These are phyloP conservation scores for Boechera stricta DNA, from an alignment of 345 rosid genomes.

Conservation along the genomic window DNA sequence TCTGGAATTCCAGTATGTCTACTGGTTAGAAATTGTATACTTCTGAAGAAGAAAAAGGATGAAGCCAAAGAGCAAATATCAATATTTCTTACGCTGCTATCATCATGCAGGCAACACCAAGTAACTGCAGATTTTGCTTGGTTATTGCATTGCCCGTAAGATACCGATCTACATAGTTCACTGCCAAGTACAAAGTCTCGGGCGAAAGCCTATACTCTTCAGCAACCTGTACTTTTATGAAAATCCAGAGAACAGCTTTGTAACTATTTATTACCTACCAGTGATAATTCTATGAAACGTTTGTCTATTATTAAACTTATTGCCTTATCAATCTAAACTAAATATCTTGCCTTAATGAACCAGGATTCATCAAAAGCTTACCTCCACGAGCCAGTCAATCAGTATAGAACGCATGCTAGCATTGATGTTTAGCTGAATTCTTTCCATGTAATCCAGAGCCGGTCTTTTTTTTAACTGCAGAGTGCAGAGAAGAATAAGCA, in stretches of 20 bases:
- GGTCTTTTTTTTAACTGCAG: constrained; percentile 51
- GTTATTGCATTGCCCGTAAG: constrained; percentile 82
- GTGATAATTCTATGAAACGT: not conserved
- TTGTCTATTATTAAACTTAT: not conserved
- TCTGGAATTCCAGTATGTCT: constrained; percentile 47
- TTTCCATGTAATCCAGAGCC: constrained; percentile 54
- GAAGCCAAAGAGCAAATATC: not conserved
- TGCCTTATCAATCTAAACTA: constrained; percentile 13
- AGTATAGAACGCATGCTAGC: constrained; percentile 56
- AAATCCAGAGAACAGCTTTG: constrained; percentile 3
- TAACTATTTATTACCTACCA: constrained; percentile 2
- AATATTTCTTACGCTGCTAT: constrained; percentile 76
- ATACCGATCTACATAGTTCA: constrained; percentile 90
- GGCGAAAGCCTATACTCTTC: constrained; percentile 96
- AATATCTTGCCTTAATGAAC: not conserved
- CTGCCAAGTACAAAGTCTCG: constrained; percentile 81
- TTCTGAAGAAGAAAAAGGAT: not conserved
- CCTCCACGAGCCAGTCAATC: constrained; percentile 65
- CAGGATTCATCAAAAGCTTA: constrained; percentile 34
- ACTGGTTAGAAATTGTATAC: constrained; percentile 15
- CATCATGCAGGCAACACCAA: constrained; percentile 96
- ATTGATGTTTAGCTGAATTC: constrained; percentile 49
- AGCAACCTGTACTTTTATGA: constrained; percentile 66
- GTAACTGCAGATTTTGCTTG: constrained; percentile 83
- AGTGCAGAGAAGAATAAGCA: constrained; percentile 19